Conservation (phyloP, 441 rosid genomes). For the Adansonia grandidieri region DNA sequence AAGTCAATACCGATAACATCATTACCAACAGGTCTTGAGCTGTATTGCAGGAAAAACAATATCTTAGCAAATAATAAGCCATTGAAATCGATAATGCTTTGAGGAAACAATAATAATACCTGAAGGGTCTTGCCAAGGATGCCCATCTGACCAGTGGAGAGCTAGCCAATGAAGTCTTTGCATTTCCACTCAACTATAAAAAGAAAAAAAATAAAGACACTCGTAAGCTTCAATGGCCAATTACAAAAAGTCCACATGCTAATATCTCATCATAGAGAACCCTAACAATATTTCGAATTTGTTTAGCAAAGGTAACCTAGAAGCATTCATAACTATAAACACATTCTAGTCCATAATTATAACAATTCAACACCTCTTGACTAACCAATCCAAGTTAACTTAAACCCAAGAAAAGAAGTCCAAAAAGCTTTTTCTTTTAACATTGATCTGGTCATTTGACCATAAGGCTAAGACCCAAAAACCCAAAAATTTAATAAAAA, state of each 20-base stretch:
- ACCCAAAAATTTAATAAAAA: background rate
- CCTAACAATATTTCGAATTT: background rate
- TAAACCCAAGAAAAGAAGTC: background rate
- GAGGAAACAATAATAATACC: conserved; percentile 36
- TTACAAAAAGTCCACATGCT: background rate
- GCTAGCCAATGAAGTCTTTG: conserved; percentile 41
- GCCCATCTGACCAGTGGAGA: conserved; percentile 37
- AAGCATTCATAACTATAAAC: background rate
- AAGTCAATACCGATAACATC: conserved; percentile 67
- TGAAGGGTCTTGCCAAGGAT: conserved; percentile 52
- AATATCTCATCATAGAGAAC: conserved; percentile 3
- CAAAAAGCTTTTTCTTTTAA: background rate
- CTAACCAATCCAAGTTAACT: background rate
- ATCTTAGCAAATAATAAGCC: background rate
- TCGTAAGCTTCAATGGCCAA: conserved; percentile 19
- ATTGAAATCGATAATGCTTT: background rate
- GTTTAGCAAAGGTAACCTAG: background rate
- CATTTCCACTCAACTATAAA: conserved; percentile 44
- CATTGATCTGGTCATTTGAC: background rate
- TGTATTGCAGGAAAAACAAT: conserved; percentile 24
- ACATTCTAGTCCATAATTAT: background rate
- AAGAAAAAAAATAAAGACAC: background rate
- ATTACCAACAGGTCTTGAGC: conserved; percentile 54
- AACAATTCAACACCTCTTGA: background rate
- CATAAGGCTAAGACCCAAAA: background rate